Conservation (phyloP, 257 asterid species). For the Rubia yunnanensis region DNA sequence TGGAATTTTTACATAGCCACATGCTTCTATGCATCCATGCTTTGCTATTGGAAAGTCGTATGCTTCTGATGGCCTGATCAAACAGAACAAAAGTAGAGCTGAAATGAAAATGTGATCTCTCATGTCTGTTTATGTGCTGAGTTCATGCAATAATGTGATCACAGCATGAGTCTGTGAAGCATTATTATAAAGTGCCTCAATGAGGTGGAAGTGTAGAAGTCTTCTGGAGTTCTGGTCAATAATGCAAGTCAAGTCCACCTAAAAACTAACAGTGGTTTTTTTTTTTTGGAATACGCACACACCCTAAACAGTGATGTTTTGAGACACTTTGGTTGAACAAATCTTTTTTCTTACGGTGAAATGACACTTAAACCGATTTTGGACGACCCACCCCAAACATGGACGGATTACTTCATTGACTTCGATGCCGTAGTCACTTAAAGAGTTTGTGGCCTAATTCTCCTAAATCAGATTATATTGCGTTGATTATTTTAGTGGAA, state of each 20-base stretch:
- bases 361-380: no score
- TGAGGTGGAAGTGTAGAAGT: neutral
- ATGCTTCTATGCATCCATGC: neutral
- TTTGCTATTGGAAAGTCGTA: neutral
- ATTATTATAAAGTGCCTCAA: neutral
- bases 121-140: neutral
- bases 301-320: no score
- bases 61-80: neutral
- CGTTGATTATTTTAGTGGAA: no score
- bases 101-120: neutral
- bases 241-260: neutral
- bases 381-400: no score
- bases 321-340: neutral
- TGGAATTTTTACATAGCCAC: constrained; percentile 2
- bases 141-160: neutral
- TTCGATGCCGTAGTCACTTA: no score
- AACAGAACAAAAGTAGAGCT: neutral
- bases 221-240: no score
- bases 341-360: no score
- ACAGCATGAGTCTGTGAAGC: neutral
- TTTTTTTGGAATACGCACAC: no score
- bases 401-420: no score
- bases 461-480: no score
- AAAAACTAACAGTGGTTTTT: neutral
- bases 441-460: no score